Percentiles rank a stretch among this genome's conserved stretches.
Conservation (phyloP, 306 rosid genomes). For the Herpetospermum pedunculosum region DNA sequence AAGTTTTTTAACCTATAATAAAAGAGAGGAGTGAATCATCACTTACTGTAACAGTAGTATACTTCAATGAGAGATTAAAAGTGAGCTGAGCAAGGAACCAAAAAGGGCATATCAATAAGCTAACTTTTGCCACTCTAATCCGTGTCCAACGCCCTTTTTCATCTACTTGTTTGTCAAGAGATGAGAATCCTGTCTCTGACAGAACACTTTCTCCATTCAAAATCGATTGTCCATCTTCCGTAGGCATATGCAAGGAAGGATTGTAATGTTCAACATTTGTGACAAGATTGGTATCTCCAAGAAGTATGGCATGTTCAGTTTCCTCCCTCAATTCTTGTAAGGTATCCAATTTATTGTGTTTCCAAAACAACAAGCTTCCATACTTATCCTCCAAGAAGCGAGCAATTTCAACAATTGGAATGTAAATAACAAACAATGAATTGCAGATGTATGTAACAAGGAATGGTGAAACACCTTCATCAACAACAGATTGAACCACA, state of each 20-base stretch:
- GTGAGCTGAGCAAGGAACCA: slow-evolving; percentile 94
- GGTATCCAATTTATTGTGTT: slow-evolving; percentile 16
- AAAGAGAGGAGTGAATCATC: slow-evolving; percentile 1
- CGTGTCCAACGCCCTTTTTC: slow-evolving; percentile 88
- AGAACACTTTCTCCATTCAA: slow-evolving; percentile 11
- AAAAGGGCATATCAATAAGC: slow-evolving; percentile 73
- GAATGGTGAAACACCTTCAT: slow-evolving; percentile 83
- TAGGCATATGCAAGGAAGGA: slow-evolving; percentile 20
- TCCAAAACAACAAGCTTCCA: slow-evolving; percentile 52
- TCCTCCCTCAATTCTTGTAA: slow-evolving; percentile 32
- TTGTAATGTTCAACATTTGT: slow-evolving; percentile 5
- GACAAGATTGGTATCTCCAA: slow-evolving; percentile 22
- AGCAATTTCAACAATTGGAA: slow-evolving; percentile 74
- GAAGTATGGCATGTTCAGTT: slow-evolving; percentile 63
- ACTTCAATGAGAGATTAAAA: slow-evolving; percentile 82
- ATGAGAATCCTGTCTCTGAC: slow-evolving; percentile 6
- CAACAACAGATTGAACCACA: slow-evolving; percentile 94
- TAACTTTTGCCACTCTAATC: slow-evolving; percentile 70
- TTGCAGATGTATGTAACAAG: slow-evolving; percentile 87
- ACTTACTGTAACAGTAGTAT: slow-evolving; percentile 87
- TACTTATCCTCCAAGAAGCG: slow-evolving; percentile 57
- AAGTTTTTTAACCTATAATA: not conserved
- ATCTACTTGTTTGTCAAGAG: slow-evolving; percentile 36
- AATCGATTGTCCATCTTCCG: slow-evolving; percentile 25
- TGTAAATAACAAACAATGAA: slow-evolving; percentile 75